Evolutionary conservation across 202 grass and related monocot species (phyloP), one percentile per base, ranked within the genome.

Genomic region (Musa balbisiana): DNA sequence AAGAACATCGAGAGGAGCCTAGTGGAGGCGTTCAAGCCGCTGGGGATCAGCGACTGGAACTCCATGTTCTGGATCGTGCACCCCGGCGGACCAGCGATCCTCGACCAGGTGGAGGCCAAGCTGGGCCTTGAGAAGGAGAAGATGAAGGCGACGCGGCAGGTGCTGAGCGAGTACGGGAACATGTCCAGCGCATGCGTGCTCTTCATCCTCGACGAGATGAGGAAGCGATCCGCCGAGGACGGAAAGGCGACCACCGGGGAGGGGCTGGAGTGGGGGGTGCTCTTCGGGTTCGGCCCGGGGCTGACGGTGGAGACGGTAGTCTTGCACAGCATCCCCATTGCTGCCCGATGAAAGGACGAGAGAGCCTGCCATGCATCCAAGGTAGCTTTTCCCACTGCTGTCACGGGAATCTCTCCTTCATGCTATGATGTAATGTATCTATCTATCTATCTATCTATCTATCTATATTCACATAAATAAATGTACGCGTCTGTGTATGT

Each of bases 181-280:
- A 93, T 93, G 91, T 90, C 87, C 23, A 90, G 87, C 75, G 91
- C 91, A 1, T 95, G 91, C 76, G 91, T 91, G 5, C 82, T 91
- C 62, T 95, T 95, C 80, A 89, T 95, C 79, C 84, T 95, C 55
- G 91, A 95, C 64, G 91, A 95, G 82, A 95, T 91, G 88, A 84
- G 88, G 69, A 83, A 78, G 79, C 81, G 80, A 21, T 95, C 91
- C 6, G 88, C 88, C 0, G 86, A 91, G 91, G 91, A 95, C n/a
- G 91, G 91, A 1, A 67, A 74, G 16, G 33, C 80, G 52, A 95
- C 88, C 64, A 91, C 85, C 27, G 91, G 91, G 24, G 91, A 93
- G 49, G 91, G 91, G 0, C 67, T 43, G 33, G 33, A 6, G 33
- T 43, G 33, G 33, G 33, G 33, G 33, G 33, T 43, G 33, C 33